A percentile compares a stretch with the other conserved stretches of the same genome.
These are phyloP conservation scores for Saturnispora gosingensis DNA, from an alignment of 805 yeast species.

Conservation along the genomic window DNA sequence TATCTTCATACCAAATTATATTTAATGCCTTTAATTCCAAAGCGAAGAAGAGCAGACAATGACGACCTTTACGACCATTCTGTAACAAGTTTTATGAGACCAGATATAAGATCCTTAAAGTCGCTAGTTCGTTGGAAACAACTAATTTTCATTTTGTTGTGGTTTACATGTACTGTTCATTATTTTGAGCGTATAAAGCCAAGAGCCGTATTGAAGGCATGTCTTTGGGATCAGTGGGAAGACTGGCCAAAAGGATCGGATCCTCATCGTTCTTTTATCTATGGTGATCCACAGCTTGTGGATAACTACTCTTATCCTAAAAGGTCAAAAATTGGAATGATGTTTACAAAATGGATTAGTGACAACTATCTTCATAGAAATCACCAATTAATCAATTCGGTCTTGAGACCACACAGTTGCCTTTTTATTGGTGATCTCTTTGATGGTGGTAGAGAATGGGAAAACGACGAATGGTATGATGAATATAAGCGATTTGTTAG, in stretches of 20 bases:
- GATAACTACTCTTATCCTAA: conserved; percentile 85
- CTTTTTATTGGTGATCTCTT: conserved; percentile 85
- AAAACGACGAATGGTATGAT: conserved; percentile 46
- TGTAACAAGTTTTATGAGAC: not conserved
- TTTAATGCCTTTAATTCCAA: not conserved
- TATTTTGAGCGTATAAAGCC: conserved; percentile 49
- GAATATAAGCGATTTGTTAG: conserved; percentile 62
- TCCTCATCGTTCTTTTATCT: conserved; percentile 30
- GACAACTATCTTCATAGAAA: conserved; percentile 79
- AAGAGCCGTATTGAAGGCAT: conserved; percentile 33
- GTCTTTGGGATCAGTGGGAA: conserved; percentile 66
- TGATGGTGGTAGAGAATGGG: conserved; percentile 92
- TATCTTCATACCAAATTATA: not conserved
- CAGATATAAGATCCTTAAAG: not conserved
- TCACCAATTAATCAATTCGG: conserved; percentile 43
- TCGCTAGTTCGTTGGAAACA: conserved; percentile 15
- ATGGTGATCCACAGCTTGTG: conserved; percentile 93
- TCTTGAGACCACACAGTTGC: conserved; percentile 67
- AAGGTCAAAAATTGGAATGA: conserved; percentile 36
- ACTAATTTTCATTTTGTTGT: conserved; percentile 18
- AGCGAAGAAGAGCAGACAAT: not conserved
- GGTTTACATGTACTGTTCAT: conserved; percentile 39
- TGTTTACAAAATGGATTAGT: conserved; percentile 47
- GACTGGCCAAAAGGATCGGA: conserved; percentile 32
- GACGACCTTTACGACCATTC: not conserved